Conservation (phyloP, 2,329 filamentous ascomycete genomes). For the Ophiostoma montium region DNA sequence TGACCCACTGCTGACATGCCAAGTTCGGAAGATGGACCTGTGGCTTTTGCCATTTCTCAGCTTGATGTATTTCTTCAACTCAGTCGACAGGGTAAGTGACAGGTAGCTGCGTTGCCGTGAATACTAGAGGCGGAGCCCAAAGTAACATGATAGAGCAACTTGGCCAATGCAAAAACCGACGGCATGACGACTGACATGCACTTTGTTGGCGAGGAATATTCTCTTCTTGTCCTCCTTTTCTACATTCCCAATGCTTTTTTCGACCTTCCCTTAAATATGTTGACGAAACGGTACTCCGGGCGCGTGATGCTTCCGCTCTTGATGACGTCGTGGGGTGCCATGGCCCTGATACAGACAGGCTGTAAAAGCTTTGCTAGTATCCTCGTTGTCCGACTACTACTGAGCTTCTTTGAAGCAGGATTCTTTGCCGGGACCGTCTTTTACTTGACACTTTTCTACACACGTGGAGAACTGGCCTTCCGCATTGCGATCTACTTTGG, state of each 20-base stretch:
- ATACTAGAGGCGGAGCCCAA: background rate
- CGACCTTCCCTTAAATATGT: constrained; percentile 48
- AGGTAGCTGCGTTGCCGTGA: no score
- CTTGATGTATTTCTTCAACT: constrained; percentile 3
- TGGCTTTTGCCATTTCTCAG: background rate
- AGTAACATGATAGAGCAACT: constrained; percentile 22
- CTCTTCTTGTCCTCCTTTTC: constrained; percentile 54
- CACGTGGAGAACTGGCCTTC: constrained; percentile 53
- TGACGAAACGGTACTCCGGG: constrained; percentile 55
- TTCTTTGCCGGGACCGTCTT: constrained; percentile 55
- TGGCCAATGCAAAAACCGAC: constrained; percentile 39
- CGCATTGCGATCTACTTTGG: constrained; percentile 49
- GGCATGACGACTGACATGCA: constrained; percentile 37
- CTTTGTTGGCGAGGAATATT: constrained; percentile 51
- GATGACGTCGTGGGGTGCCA: constrained; percentile 54
- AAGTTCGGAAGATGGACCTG: background rate
- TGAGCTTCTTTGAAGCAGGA: constrained; percentile 53
- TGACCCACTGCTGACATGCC: background rate
- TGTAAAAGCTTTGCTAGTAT: constrained; percentile 49
- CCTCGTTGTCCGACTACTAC: constrained; percentile 53
- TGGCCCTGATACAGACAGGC: constrained; percentile 45
- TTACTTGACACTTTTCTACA: constrained; percentile 51
- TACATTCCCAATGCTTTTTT: constrained; percentile 61
- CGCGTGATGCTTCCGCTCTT: constrained; percentile 45
- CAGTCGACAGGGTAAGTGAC: background rate